Evolutionary conservation across 768 basidiomycete species (phyloP).

Genomic region (Lactarius quietus): DNA sequence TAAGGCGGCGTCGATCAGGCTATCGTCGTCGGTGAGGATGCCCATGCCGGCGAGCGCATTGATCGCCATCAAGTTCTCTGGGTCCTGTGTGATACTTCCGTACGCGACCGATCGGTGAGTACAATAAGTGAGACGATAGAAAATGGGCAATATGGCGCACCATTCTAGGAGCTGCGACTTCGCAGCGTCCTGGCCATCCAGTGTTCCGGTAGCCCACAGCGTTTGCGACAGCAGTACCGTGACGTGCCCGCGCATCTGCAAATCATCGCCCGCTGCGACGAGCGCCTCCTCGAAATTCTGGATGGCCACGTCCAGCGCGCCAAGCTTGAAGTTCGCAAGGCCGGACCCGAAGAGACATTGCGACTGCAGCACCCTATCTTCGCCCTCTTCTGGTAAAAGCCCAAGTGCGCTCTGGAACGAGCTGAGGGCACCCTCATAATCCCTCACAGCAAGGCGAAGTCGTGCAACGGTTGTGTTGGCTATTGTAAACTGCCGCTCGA

Average conservation of each 20-base stretch:
- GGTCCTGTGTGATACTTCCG: slow-evolving; percentile 68
- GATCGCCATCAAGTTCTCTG: slow-evolving; percentile 77
- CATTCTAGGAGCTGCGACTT: slow-evolving; percentile 79
- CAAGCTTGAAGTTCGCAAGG: slow-evolving; percentile 63
- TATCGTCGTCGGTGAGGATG: slow-evolving; percentile 72
- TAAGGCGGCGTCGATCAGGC: slow-evolving; percentile 79
- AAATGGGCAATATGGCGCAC: slow-evolving; percentile 40
- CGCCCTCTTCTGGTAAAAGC: slow-evolving; percentile 49
- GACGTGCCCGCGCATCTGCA: slow-evolving; percentile 57
- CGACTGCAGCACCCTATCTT: slow-evolving; percentile 46
- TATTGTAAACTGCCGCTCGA: slow-evolving; percentile 76
- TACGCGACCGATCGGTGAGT: slow-evolving; percentile 5
- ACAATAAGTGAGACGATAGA: not conserved
- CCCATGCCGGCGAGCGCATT: slow-evolving; percentile 88
- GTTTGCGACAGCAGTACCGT: slow-evolving; percentile 78
- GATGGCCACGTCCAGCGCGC: slow-evolving; percentile 60
- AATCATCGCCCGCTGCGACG: slow-evolving; percentile 48
- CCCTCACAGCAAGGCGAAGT: slow-evolving; percentile 55
- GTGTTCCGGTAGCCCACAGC: slow-evolving; percentile 77
- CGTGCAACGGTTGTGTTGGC: slow-evolving; percentile 83
- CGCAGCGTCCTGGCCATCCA: slow-evolving; percentile 72
- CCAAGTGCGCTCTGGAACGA: slow-evolving; percentile 72
- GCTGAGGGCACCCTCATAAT: slow-evolving; percentile 59
- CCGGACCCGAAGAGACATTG: slow-evolving; percentile 72
- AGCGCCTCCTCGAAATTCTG: slow-evolving; percentile 64